Base-by-base conservation (phyloP, 148 eudicot genomes). In the Rhododendron williamsianum region DNA sequence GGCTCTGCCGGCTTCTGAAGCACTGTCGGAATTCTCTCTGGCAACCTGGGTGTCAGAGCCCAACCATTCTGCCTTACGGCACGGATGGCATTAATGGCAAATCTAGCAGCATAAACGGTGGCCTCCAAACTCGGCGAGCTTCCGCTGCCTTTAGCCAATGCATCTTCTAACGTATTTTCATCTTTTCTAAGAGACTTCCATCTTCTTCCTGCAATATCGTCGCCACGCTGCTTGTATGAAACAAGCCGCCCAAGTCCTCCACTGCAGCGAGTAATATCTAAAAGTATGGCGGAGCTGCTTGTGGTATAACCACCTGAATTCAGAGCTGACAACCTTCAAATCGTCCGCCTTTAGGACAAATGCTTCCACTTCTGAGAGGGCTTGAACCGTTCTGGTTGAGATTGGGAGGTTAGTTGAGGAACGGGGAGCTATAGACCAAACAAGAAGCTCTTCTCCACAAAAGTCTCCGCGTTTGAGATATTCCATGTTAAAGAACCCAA, bases 1-100 rank as follows among this genome's bases (percentile, higher is more conserved):
- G 98, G 99, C 86, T 96, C 97, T 2, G 95, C 88, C 19, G 95
- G 99, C 84, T 96, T 96, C 84, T 91, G 99, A 56, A 93, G 95
- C 72, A 96, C 67, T 76, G 92, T 87, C 6, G 93, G 91, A 9
- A 92, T 83, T 80, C 94, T 89, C 89, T 92, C 95, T 0, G 92
- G 89, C 84, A 92, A 33, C 89, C 97, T 93, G 15, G 89, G 84
- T 84, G 91, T 93, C 27, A 90, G 86, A 3, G 89, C 52, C 65
- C n/a, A 19, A 27, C 88, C 84, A 12, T 89, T 91, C n/a, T 89
- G 88, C 82, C 94, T 82, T 36, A 96, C 25, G 13, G 88, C 86
- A 19, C 91, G 92, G 16, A 96, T 92, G 9, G 87, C 88, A 82
- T 94, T 94, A 27, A 94, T 92, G 1, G 95, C 95, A 86, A 96